phyloP scores from a whole-genome alignment of 345 rosid genomes.

The Populus nigra region DNA sequence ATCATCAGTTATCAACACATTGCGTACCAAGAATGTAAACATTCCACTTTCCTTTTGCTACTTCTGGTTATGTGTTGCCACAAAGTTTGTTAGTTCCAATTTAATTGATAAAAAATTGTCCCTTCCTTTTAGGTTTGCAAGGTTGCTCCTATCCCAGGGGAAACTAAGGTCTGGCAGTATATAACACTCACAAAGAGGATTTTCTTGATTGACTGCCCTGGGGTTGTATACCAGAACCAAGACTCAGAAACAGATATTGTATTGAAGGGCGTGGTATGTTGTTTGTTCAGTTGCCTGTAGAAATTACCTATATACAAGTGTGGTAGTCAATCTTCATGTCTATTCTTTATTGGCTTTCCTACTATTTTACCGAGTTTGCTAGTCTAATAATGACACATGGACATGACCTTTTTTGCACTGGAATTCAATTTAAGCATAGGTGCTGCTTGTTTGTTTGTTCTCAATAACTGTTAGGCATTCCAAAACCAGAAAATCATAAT shows the following conservation, averaged over 20 bases:
- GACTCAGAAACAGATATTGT: constrained; percentile 92
- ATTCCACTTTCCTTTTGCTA: background rate
- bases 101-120: constrained; percentile 1
- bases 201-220: constrained; percentile 94
- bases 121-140: constrained; percentile 67
- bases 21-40: constrained; percentile 84
- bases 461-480: too few relatives aligned
- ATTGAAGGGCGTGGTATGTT: constrained; percentile 90
- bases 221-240: constrained; percentile 87
- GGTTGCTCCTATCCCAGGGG: constrained; percentile 99
- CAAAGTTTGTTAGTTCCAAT: background rate
- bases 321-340: background rate
- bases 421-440: too few relatives aligned
- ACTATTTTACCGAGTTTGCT: background rate
- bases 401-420: too few relatives aligned
- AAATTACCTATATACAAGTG: background rate
- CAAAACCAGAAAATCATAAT: too few relatives aligned
- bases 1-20: constrained; percentile 91
- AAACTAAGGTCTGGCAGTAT: constrained; percentile 98
- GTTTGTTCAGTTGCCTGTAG: background rate
- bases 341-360: background rate
- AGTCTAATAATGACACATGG: too few relatives aligned
- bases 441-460: too few relatives aligned
- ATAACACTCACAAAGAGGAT: constrained; percentile 91
- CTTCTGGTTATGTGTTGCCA: background rate